phyloP scores from a whole-genome alignment of 2,329 filamentous ascomycete genomes.

The Calonectria montana region DNA sequence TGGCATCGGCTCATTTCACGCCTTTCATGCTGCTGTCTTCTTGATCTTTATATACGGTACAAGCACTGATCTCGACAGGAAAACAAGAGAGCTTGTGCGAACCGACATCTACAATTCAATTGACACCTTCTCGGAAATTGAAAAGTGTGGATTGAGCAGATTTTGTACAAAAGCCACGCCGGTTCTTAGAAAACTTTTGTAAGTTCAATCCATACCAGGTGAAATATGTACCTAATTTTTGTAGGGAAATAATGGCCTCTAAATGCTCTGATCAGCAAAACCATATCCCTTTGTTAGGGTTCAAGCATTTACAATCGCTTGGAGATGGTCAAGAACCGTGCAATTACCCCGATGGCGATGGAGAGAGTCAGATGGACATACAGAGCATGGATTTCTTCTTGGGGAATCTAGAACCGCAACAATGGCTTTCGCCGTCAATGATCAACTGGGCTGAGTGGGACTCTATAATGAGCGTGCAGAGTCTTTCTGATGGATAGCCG shows the following conservation, averaged over 20 bases:
- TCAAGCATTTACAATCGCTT: not conserved
- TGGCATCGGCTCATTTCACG: constrained; percentile 26
- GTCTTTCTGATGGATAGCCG: not conserved
- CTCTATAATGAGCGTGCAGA: not conserved
- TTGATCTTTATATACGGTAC: constrained; percentile 10
- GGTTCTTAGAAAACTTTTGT: not conserved
- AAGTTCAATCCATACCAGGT: not conserved
- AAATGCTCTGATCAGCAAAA: not conserved
- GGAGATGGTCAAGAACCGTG: not conserved
- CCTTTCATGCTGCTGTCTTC: constrained; percentile 25
- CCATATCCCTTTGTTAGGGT: not conserved
- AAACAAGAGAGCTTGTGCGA: not conserved
- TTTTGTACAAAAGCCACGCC: constrained; percentile 2
- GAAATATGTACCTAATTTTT: not conserved
- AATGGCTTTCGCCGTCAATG: constrained; percentile 28
- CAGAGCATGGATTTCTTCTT: not conserved
- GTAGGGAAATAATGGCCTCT: not conserved
- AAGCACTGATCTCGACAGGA: not conserved
- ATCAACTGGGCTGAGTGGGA: constrained; percentile 27
- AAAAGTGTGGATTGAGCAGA: not conserved
- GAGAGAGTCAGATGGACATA: not conserved
- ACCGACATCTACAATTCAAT: not conserved
- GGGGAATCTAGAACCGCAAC: constrained; percentile 20
- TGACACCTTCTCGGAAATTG: not conserved
- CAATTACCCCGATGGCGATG: not conserved